Percentiles rank a stretch among this genome's conserved stretches.
These are phyloP conservation scores for Neurospora sp. DNA, from an alignment of 2,329 filamentous ascomycete species.

Conservation along the genomic window DNA sequence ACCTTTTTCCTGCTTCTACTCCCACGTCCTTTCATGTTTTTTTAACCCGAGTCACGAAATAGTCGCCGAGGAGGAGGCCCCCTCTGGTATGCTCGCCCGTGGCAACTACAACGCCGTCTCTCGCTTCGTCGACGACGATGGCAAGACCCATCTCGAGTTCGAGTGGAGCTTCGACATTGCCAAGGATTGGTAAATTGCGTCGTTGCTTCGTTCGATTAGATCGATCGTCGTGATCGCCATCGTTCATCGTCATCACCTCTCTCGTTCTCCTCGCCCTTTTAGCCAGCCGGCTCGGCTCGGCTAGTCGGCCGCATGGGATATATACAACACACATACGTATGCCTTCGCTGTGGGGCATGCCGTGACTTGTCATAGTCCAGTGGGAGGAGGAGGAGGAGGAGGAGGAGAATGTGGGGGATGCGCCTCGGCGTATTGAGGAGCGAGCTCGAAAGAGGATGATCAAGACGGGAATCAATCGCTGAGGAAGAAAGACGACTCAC, in stretches of 20 bases:
- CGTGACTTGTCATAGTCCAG: neutral
- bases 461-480: neutral
- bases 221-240: neutral
- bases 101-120: constrained; percentile 85
- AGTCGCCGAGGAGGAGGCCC: constrained; percentile 90
- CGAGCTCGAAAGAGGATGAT: neutral
- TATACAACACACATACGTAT: neutral
- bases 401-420: neutral
- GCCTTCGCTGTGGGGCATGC: neutral
- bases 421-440: neutral
- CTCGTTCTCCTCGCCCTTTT: neutral
- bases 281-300: neutral
- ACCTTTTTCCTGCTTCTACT: neutral
- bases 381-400: no score
- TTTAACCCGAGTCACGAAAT: no score
- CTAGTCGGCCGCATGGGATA: neutral
- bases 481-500: neutral
- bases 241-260: neutral
- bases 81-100: constrained; percentile 79
- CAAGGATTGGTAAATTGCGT: constrained; percentile 72
- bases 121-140: constrained; percentile 91
- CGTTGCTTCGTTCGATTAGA: neutral
- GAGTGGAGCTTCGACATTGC: constrained; percentile 95
- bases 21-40: neutral
- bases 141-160: constrained; percentile 81